Base-by-base conservation (phyloP, 768 basidiomycete genomes). In the Boletus pseudopeckii region DNA sequence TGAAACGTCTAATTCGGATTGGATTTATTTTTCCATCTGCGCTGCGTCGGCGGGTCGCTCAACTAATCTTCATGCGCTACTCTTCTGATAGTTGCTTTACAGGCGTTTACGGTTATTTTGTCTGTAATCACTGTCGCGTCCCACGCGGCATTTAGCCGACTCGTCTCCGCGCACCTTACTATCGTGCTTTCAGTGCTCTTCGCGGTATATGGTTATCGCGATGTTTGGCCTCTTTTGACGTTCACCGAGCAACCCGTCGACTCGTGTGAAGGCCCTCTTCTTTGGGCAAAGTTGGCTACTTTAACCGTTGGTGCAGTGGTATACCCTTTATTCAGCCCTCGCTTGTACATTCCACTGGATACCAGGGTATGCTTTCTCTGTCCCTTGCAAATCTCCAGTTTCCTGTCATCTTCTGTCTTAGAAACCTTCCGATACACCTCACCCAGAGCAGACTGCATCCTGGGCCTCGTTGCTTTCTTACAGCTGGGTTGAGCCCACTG, bases 401-500 rank as follows among this genome's bases (percentile, higher is more conserved):
- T 37, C 36, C 13, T 40, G 5, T 20, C 22, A 36, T 26, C 17
- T 28, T 13, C 10, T 20, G 4, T 36, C 0, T 37, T 45, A 48
- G 50, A 34, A 24, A 37, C 33, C 33, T 7, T 34, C 30, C 32
- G 5, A 20, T 10, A 28, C 26, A 28, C 50, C 50, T 48, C 50
- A 51, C 17, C 50, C 44, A 1, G 50, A 51, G 17, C 50, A 51
- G 33, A 48, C 44, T 34, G 45, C 30, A 20, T 51, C 44, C 14
- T 48, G 43, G 43, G 50, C 33, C 11, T 51, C 44, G 7, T 28
- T 51, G 9, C 14, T 51, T 14, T 48, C 4, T 37, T 51, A 51
- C 44, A 28, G 44, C 26, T 51, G 50, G 50, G 44, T 51, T 14
- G 50, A 36, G 18, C 33, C 50, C 9, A 51, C 34, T 48, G 50